Percentiles rank a stretch among this genome's conserved stretches.
These are phyloP conservation scores for Vinca minor DNA, from an alignment of 257 asterid species.

Conservation along the genomic window DNA sequence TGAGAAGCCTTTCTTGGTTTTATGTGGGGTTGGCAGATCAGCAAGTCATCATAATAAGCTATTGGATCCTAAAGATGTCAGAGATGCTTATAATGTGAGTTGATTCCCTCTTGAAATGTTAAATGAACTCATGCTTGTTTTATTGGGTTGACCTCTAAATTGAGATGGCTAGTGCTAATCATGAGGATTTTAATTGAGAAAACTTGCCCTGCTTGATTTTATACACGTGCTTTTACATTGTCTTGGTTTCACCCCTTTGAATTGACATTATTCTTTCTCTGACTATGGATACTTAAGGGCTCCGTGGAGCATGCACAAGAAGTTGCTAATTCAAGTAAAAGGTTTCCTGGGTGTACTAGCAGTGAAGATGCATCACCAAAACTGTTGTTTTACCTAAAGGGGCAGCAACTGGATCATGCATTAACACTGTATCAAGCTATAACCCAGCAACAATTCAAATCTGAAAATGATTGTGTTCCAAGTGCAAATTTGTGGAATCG, in stretches of 20 bases:
- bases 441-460: constrained; percentile 40
- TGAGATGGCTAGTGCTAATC: not conserved
- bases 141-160: not conserved
- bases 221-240: not conserved
- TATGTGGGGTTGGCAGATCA: constrained; percentile 34
- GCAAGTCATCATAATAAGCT: constrained; percentile 14
- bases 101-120: constrained; percentile 12
- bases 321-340: constrained; percentile 17
- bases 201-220: not conserved
- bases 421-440: constrained; percentile 71
- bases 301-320: constrained; percentile 31
- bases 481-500: constrained; percentile 60
- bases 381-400: constrained; percentile 58
- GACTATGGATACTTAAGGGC: constrained; percentile 28
- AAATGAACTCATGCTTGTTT: not conserved
- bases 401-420: constrained; percentile 43
- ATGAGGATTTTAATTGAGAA: not conserved
- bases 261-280: constrained; percentile 12
- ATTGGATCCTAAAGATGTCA: constrained; percentile 24
- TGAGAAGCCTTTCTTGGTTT: constrained; percentile 19
- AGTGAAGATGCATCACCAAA: constrained; percentile 37
- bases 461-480: constrained; percentile 31
- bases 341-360: constrained; percentile 27
- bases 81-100: constrained; percentile 36
- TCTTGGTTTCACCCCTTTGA: not conserved